Evolutionary conservation across 202 grass and related monocot species (phyloP), one percentile per base, ranked within the genome.

Genomic region (Setaria viridis): DNA sequence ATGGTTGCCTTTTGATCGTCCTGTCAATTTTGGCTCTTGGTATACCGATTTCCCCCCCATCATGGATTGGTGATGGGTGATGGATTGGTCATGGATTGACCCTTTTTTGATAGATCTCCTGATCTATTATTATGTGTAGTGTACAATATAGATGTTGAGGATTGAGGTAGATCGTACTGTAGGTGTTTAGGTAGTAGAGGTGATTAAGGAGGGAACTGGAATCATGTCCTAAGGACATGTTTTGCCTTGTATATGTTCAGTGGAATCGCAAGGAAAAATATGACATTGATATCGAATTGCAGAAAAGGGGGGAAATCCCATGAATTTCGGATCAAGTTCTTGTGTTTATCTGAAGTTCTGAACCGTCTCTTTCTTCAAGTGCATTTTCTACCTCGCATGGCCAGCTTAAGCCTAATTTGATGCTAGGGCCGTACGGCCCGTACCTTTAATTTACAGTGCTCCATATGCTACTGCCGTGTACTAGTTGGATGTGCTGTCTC

Each of bases 81-180:
- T 42, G 39, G 41, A 42, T 30, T 8, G 47, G 13, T 84, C 33
- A 72, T 33, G 25, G 67, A 29, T 66, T 7, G 16, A 19, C n/a
- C 8, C 42, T 72, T 82, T 78, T 71, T 19, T 47, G 55, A 19
- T 62, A 74, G 81, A 84, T 66, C 45, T 11, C 34, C 1, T 67
- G 82, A 84, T 84, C 67, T 62, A 16, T 69, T 50, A 35, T 10
- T 62, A 47, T n/a, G 39, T 82, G 54, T 57, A n/a, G 4, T 72
- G 58, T 57, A n/a, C 1, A n/a, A 19, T 57, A 57, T 67, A 63
- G 54, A 57, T 57, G 19, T 6, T 19, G 53, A 55, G 53, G 53
- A 7, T 6, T 19, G 53, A 55, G 53, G 53, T 19, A 55, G 53
- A 55, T 19, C 57, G 25, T 25, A 25, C 25, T 25, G 10, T 62